A percentile compares a stretch with the other conserved stretches of the same genome.
phyloP scores from a whole-genome alignment of 345 rosid genomes.

The Heritiera fomes region DNA sequence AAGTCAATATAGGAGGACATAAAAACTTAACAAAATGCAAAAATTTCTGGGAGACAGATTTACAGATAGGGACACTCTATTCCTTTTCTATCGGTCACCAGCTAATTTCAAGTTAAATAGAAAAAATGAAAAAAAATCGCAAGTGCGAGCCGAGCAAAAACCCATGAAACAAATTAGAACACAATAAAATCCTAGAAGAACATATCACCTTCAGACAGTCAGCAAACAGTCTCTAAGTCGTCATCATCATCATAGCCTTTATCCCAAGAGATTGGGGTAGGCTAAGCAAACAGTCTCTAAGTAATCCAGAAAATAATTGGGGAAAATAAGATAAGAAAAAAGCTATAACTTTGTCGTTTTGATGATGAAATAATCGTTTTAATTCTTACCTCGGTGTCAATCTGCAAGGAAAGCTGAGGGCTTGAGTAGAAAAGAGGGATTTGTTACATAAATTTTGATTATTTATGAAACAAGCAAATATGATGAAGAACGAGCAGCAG shows the following conservation, averaged over 20 bases:
- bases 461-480: neutral
- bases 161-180: neutral
- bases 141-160: neutral
- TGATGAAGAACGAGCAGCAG: too few species aligned
- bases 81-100: neutral
- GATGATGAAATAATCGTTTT: neutral
- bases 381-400: neutral
- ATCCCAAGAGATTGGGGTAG: too few species aligned
- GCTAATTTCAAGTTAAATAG: neutral
- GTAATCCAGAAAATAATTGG: neutral
- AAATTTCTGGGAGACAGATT: neutral
- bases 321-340: neutral
- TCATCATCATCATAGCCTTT: too few species aligned
- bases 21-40: neutral
- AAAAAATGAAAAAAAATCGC: neutral
- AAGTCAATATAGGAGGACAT: neutral
- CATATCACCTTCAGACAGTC: neutral
- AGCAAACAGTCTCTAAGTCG: neutral
- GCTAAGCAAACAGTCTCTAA: neutral
- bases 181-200: neutral
- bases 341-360: too few species aligned
- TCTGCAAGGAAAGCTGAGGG: neutral
- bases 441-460: neutral
- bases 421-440: neutral
- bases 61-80: neutral